These are phyloP conservation scores for Amylostereum areolatum DNA, from an alignment of 1,284 basidiomycete genomes.

Conservation along the genomic window DNA sequence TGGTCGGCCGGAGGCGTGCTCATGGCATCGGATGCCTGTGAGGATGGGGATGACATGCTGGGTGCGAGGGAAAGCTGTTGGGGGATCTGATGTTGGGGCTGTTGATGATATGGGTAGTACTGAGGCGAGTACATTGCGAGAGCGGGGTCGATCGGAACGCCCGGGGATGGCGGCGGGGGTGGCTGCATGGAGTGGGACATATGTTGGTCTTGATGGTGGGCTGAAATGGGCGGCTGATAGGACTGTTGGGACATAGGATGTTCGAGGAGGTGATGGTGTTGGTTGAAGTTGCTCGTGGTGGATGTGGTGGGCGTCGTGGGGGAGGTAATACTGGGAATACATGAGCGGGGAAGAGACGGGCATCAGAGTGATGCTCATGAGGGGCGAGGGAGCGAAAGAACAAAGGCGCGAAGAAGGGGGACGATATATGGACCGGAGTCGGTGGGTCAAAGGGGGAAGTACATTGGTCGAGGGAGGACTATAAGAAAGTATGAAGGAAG, in stretches of 20 bases:
- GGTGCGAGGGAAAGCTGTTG: conserved; percentile 24
- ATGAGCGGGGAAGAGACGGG: conserved; percentile 14
- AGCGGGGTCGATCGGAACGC: conserved; percentile 59
- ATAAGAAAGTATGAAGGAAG: too few relatives aligned
- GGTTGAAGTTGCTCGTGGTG: conserved; percentile 9
- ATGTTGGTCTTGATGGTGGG: background rate
- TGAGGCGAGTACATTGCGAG: conserved; percentile 57
- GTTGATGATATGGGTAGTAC: conserved; percentile 43
- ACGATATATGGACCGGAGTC: background rate
- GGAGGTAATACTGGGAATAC: conserved; percentile 10
- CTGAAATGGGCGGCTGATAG: background rate
- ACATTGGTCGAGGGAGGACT: too few relatives aligned
- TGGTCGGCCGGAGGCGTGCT: conserved; percentile 65
- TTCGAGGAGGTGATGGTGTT: conserved; percentile 20
- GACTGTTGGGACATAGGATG: conserved; percentile 12
- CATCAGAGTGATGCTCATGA: conserved; percentile 3
- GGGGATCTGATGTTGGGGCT: conserved; percentile 27
- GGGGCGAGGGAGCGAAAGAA: background rate
- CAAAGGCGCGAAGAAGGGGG: background rate
- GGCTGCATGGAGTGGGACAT: conserved; percentile 38
- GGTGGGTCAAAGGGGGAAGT: background rate
- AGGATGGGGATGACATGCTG: conserved; percentile 47
- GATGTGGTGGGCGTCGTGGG: conserved; percentile 13
- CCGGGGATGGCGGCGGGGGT: conserved; percentile 48
- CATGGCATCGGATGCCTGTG: conserved; percentile 67